phyloP scores from a whole-genome alignment of 2,329 filamentous ascomycete genomes.

The Stagonosporopsis tanaceti region DNA sequence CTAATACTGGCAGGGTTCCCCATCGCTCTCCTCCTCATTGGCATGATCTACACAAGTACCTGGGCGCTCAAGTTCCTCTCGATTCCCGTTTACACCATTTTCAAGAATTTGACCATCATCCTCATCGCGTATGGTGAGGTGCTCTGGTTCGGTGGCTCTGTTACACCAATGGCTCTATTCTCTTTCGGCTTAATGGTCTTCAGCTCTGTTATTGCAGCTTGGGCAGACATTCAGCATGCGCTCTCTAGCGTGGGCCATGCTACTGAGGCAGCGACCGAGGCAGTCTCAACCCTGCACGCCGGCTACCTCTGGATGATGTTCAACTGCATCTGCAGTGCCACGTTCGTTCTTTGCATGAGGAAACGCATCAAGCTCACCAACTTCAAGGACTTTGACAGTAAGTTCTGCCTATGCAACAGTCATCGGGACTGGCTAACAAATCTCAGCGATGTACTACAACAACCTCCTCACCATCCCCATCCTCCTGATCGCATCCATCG shows the following conservation, averaged over 20 bases:
- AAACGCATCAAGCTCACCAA: slow-evolving; percentile 99
- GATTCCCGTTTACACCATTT: slow-evolving; percentile 98
- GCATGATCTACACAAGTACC: slow-evolving; percentile 98
- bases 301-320: slow-evolving; percentile 98
- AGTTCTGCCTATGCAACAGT: slow-evolving; percentile 49
- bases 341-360: slow-evolving; percentile 91
- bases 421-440: slow-evolving; percentile 28
- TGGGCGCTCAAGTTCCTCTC: slow-evolving; percentile 96
- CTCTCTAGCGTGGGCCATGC: slow-evolving; percentile 67
- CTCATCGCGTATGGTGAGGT: slow-evolving; percentile 98
- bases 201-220: slow-evolving; percentile 92
- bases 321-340: slow-evolving; percentile 93
- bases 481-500: slow-evolving; percentile 79
- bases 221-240: slow-evolving; percentile 94
- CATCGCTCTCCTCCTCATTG: slow-evolving; percentile 91
- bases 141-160: slow-evolving; percentile 94
- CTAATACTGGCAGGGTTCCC: slow-evolving; percentile 77
- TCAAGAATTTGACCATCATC: slow-evolving; percentile 99
- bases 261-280: slow-evolving; percentile 69
- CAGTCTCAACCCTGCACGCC: slow-evolving; percentile 88
- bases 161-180: slow-evolving; percentile 85
- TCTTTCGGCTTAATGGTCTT: slow-evolving; percentile 97
- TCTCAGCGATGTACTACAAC: slow-evolving; percentile 98
- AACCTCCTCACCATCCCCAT: slow-evolving; percentile 96
- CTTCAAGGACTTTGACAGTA: slow-evolving; percentile 99